phyloP scores from a whole-genome alignment of 257 asterid genomes.

The Nicotiana knightiana region DNA sequence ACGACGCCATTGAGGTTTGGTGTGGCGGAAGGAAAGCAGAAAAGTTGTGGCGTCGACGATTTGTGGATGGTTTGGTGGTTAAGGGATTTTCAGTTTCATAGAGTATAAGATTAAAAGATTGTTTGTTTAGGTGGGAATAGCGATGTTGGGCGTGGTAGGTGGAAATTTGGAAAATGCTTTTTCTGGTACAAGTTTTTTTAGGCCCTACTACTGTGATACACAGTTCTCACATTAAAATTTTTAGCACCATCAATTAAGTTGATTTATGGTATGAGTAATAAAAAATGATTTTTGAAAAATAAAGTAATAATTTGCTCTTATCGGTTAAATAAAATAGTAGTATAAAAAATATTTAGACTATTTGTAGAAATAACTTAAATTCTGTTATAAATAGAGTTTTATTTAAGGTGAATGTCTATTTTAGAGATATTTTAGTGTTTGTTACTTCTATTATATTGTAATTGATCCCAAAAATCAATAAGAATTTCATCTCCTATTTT shows the following conservation, averaged over 20 bases:
- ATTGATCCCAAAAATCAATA: too few relatives aligned
- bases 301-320: neutral
- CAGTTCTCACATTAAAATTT: neutral
- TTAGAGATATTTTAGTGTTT: too few relatives aligned
- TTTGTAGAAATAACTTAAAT: too few relatives aligned
- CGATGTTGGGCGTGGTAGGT: conserved; percentile 13
- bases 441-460: too few relatives aligned
- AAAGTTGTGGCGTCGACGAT: conserved; percentile 20
- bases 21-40: too few relatives aligned
- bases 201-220: neutral
- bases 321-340: neutral
- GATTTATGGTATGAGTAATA: neutral
- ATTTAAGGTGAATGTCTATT: too few relatives aligned
- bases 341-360: neutral
- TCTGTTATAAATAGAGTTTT: too few relatives aligned
- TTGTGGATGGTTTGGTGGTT: conserved; percentile 17
- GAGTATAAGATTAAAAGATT: neutral
- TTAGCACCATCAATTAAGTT: neutral
- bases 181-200: neutral
- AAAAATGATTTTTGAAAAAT: neutral
- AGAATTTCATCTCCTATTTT: too few relatives aligned
- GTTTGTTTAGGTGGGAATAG: neutral
- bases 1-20: conserved; percentile 21
- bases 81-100: neutral
- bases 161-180: conserved; percentile 5